A percentile compares a stretch with the other conserved stretches of the same genome.
Conservation (phyloP, 2,329 filamentous ascomycete species). For the Penicillium capsulatum region DNA sequence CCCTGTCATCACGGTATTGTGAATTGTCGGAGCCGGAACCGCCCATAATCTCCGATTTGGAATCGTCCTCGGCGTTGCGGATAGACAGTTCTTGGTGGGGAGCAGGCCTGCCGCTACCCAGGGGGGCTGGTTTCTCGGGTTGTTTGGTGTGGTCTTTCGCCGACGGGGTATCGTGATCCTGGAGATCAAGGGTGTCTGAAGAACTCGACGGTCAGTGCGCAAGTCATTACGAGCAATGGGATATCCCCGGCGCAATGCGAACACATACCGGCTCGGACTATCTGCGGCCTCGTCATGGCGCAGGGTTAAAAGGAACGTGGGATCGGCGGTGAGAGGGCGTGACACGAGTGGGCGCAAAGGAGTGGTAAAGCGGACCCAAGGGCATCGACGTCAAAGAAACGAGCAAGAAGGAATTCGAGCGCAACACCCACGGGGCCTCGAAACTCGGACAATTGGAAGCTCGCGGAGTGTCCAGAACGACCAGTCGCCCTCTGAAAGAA, state of each 20-base stretch:
- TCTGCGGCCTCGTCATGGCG: slow-evolving; percentile 43
- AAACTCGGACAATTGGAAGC: slow-evolving; percentile 1
- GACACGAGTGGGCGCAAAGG: slow-evolving; percentile 14
- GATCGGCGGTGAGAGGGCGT: slow-evolving; percentile 11
- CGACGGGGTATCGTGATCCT: slow-evolving; percentile 75
- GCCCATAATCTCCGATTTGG: slow-evolving; percentile 65
- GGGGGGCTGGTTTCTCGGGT: slow-evolving; percentile 48
- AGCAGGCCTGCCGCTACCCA: slow-evolving; percentile 56
- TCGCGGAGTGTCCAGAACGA: slow-evolving; percentile 7
- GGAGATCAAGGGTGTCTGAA: slow-evolving; percentile 89
- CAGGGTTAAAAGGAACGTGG: slow-evolving; percentile 13
- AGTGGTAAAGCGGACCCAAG: slow-evolving; percentile 17
- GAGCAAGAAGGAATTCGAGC: not conserved
- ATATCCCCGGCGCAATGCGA: not conserved
- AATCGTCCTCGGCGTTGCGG: slow-evolving; percentile 73
- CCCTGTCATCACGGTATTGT: slow-evolving; percentile 37
- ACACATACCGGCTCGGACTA: slow-evolving; percentile 45
- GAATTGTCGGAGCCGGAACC: slow-evolving; percentile 59
- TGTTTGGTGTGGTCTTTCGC: slow-evolving; percentile 72
- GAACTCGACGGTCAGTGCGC: not conserved
- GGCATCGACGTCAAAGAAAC: slow-evolving; percentile 6
- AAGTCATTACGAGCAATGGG: not conserved
- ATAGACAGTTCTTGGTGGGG: slow-evolving; percentile 84
- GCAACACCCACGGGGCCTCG: slow-evolving; percentile 1
- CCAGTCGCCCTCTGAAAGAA: slow-evolving; percentile 17